Evolutionary conservation across 1,139 yeast genomes (phyloP).

Genomic region (Kodamaea alishanica): DNA sequence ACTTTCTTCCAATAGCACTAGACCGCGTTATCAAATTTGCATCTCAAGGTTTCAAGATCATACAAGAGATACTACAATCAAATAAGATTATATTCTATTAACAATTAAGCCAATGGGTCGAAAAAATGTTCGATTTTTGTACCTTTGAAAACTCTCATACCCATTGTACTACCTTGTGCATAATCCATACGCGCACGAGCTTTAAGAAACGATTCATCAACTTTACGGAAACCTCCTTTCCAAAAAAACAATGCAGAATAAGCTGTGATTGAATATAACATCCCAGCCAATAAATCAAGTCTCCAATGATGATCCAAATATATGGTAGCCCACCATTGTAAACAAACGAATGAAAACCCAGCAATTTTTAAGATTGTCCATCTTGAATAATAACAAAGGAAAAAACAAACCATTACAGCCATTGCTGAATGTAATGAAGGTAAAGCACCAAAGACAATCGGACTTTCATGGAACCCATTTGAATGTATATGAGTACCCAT

Average conservation of each 20-base stretch:
- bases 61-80: too few relatives aligned
- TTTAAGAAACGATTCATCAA: slow-evolving; percentile 26
- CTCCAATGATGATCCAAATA: slow-evolving; percentile 72
- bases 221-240: slow-evolving; percentile 20
- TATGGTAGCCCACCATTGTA: slow-evolving; percentile 77
- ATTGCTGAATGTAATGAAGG: slow-evolving; percentile 67
- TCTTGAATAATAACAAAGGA: slow-evolving; percentile 39
- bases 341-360: slow-evolving; percentile 37
- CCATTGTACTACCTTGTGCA: slow-evolving; percentile 46
- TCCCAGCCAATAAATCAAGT: slow-evolving; percentile 54
- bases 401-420: slow-evolving; percentile 52
- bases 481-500: slow-evolving; percentile 61
- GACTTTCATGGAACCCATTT: slow-evolving; percentile 61
- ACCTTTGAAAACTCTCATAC: slow-evolving; percentile 55
- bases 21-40: too few relatives aligned
- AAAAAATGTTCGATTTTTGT: slow-evolving; percentile 46
- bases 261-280: slow-evolving; percentile 45
- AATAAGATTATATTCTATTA: not conserved
- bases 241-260: slow-evolving; percentile 33
- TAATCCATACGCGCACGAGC: slow-evolving; percentile 33
- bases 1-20: too few relatives aligned
- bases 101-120: slow-evolving; percentile 37
- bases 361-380: slow-evolving; percentile 33
- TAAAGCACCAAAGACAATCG: slow-evolving; percentile 69
- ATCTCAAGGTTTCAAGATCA: too few relatives aligned